These are phyloP conservation scores for Kockiozyma suomiensis DNA, from an alignment of 805 yeast genomes.

Conservation along the genomic window DNA sequence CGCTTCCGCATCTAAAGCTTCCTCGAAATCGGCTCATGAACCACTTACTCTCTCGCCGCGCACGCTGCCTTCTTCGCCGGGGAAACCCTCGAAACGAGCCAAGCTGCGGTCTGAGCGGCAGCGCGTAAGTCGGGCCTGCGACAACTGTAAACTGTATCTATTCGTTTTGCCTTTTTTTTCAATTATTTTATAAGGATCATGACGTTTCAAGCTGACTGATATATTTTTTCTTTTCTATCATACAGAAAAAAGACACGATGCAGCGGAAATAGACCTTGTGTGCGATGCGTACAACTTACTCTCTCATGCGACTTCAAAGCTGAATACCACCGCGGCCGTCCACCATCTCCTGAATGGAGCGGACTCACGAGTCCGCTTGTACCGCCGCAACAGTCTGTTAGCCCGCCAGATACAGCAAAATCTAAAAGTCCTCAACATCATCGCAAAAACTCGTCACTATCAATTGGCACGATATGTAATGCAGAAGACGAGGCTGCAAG, in stretches of 20 bases:
- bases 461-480: slow-evolving; percentile 3
- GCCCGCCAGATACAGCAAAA: neutral
- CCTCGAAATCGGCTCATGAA: neutral
- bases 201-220: too few species aligned
- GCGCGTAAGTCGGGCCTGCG: slow-evolving; percentile 26
- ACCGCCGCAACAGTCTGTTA: neutral
- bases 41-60: neutral
- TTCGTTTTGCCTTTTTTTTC: neutral
- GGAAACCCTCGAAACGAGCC: neutral
- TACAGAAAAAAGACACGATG: slow-evolving; percentile 24
- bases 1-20: neutral
- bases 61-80: neutral
- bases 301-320: slow-evolving; percentile 23
- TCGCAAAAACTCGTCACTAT: neutral
- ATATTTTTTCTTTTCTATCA: neutral
- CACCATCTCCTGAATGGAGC: slow-evolving; percentile 24
- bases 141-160: slow-evolving; percentile 16
- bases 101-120: neutral
- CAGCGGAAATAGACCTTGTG: slow-evolving; percentile 18
- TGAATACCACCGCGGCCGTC: slow-evolving; percentile 28
- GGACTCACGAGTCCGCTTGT: neutral
- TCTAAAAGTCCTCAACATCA: neutral
- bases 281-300: slow-evolving; percentile 18
- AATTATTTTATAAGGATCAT: too few species aligned
- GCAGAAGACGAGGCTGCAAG: slow-evolving; percentile 1